phyloP scores from a whole-genome alignment of 108 stramenopile genomes.

The Bacterosira constricta region DNA sequence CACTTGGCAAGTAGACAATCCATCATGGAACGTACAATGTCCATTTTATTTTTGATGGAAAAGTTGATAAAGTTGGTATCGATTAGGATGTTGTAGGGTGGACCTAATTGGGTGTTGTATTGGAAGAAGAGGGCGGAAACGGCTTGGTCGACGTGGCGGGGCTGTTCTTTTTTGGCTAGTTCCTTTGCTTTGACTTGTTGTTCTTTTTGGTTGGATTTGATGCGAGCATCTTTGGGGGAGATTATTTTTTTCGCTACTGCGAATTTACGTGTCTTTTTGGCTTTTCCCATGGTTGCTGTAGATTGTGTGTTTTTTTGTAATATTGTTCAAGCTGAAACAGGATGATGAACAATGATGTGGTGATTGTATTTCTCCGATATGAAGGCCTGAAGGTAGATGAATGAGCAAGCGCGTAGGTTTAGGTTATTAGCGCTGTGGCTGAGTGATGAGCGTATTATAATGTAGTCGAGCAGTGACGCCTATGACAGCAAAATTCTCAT shows the following conservation, averaged over 20 bases:
- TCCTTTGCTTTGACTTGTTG: slow-evolving; percentile 52
- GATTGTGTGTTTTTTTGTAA: not conserved
- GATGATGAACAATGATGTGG: too few species aligned
- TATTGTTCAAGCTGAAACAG: not conserved
- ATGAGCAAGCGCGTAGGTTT: too few species aligned
- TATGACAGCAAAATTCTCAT: too few species aligned
- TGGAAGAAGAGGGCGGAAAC: slow-evolving; percentile 95
- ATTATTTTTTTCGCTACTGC: slow-evolving; percentile 93
- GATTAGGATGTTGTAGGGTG: slow-evolving; percentile 97
- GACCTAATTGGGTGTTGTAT: slow-evolving; percentile 97
- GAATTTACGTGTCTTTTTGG: slow-evolving; percentile 93
- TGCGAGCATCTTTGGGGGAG: slow-evolving; percentile 87
- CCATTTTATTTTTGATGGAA: slow-evolving; percentile 97
- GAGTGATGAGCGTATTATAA: too few species aligned
- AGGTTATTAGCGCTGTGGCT: too few species aligned
- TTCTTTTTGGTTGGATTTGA: slow-evolving; percentile 71
- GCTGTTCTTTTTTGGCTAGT: slow-evolving; percentile 59
- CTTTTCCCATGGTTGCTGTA: slow-evolving; percentile 85
- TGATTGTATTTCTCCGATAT: too few species aligned
- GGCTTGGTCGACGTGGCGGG: slow-evolving; percentile 86
- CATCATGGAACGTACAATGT: slow-evolving; percentile 98
- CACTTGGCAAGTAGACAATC: slow-evolving; percentile 99
- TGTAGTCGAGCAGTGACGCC: too few species aligned
- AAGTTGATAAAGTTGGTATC: slow-evolving; percentile 99
- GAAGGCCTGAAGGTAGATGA: too few species aligned